A percentile compares a stretch with the other conserved stretches of the same genome.
Conservation (phyloP, 2,329 filamentous ascomycete species). For the Fusarium sp. region DNA sequence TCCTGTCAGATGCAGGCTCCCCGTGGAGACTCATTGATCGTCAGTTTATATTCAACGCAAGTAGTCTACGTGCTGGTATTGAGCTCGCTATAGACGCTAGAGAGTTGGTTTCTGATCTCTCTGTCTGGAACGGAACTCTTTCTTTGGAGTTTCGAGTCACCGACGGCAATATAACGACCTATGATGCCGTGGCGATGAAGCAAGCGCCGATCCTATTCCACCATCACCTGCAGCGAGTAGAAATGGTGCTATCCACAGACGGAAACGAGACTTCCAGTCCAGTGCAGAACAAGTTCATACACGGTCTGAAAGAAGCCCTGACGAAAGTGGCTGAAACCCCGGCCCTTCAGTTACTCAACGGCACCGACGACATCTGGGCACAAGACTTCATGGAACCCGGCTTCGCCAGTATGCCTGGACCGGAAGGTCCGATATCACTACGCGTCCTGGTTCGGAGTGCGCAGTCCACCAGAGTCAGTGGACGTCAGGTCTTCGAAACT, state of each 20-base stretch:
- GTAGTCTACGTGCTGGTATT: too few relatives aligned
- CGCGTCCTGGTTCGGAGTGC: conserved; percentile 47
- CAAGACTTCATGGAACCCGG: conserved; percentile 55
- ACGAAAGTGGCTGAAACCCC: too few relatives aligned
- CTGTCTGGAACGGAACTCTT: too few relatives aligned
- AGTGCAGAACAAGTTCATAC: too few relatives aligned
- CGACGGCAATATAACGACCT: conserved; percentile 11
- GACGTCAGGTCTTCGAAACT: conserved; percentile 46
- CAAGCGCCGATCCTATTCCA: conserved; percentile 51
- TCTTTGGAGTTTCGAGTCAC: too few relatives aligned
- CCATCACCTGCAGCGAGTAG: conserved; percentile 48
- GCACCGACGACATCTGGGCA: conserved; percentile 49
- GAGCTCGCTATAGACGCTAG: too few relatives aligned
- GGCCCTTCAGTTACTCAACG: conserved; percentile 5
- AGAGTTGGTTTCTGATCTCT: too few relatives aligned
- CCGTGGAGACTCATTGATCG: too few relatives aligned
- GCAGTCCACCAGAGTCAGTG: conserved; percentile 43
- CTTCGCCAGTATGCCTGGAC: conserved; percentile 54
- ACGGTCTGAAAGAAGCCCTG: too few relatives aligned
- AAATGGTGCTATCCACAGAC: conserved; percentile 34
- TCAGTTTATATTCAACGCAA: too few relatives aligned
- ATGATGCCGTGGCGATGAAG: conserved; percentile 47
- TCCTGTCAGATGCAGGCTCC: too few relatives aligned
- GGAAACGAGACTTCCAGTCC: not conserved
- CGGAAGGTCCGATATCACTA: conserved; percentile 45